Evolutionary conservation across 495 filamentous ascomycete genomes (phyloP), one percentile per base, ranked within the genome.

Genomic region (Hypoxylon subgilvum): DNA sequence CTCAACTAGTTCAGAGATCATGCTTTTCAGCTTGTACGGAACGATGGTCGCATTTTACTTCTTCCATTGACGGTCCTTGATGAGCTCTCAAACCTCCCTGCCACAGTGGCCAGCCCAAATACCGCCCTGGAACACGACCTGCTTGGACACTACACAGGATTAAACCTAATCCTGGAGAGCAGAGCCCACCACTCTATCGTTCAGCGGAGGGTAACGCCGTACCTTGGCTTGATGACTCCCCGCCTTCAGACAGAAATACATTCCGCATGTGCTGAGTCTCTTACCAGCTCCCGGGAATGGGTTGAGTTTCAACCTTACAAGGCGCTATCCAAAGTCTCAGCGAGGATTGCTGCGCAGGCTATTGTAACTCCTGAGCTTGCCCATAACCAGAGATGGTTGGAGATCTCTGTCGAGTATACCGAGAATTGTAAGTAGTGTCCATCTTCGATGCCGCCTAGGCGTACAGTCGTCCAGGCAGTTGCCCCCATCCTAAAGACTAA

Each of bases 131-230:
- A 41, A 7, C 45, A 40, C 2, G 58, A 56, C 5, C 22, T 62
- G 6, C 41, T 56, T 13, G 58, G 58, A 1, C 10, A 14, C 6
- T 62, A 45, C 34, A 51, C 45, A 8, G 39, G 45, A 0, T 6
- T 56, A 12, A n/a, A 39, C 16, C 2, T 46, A 6, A 56, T 62
- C 8, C 28, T 62, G 6, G 31, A 56, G 21, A 55, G 7, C 18
- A 43, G 32, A 13, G 25, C 38, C 18, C 58, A 62, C 17, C 45
- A 51, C 13, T 40, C 58, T 6, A 41, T 52, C 18, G 23, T 62
- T 2, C 58, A 62, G 31, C 44, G 58, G 7, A 43, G 30, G 31
- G 18, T 62, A 4, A 62, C 58, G n/a, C 58, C 51, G 8, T 23
- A 25, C n/a, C 22, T 62, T 6, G 13, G 35, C 1, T 18, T 31